A percentile compares a stretch with the other conserved stretches of the same genome.
These are phyloP conservation scores for Blechomonas ayalai DNA, from an alignment of 208 protist genomes.

Conservation along the genomic window DNA sequence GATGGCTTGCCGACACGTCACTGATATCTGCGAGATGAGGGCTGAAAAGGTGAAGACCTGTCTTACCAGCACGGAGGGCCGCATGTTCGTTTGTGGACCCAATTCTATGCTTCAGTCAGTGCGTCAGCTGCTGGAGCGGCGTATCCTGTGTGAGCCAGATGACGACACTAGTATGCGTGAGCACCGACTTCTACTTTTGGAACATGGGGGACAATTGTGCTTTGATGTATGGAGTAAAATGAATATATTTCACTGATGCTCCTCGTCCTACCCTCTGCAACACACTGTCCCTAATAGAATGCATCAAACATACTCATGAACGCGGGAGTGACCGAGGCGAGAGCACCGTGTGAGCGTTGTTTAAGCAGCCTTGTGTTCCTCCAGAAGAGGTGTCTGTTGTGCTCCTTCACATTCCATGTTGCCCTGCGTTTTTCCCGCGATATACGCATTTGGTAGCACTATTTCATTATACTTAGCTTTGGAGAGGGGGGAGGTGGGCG, in stretches of 20 bases:
- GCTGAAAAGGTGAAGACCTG: constrained; percentile 12
- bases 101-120: constrained; percentile 37
- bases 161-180: constrained; percentile 71
- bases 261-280: too few relatives aligned
- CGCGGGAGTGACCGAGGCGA: too few relatives aligned
- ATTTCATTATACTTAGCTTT: too few relatives aligned
- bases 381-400: too few relatives aligned
- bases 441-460: too few relatives aligned
- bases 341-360: too few relatives aligned
- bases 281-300: too few relatives aligned
- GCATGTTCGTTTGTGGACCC: constrained; percentile 73
- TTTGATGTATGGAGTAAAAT: constrained; percentile 76
- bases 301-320: too few relatives aligned
- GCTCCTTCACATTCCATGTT: too few relatives aligned
- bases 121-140: constrained; percentile 24
- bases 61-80: constrained; percentile 18
- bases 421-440: too few relatives aligned
- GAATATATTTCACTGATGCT: constrained; percentile 63
- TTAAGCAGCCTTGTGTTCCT: too few relatives aligned
- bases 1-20: constrained; percentile 23
- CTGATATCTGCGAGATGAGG: constrained; percentile 42
- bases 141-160: constrained; percentile 42
- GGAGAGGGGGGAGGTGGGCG: too few relatives aligned
- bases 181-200: constrained; percentile 49
- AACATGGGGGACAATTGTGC: constrained; percentile 38